Evolutionary conservation across 805 yeast genomes (phyloP).

Genomic region (Candida sanyiensis): DNA sequence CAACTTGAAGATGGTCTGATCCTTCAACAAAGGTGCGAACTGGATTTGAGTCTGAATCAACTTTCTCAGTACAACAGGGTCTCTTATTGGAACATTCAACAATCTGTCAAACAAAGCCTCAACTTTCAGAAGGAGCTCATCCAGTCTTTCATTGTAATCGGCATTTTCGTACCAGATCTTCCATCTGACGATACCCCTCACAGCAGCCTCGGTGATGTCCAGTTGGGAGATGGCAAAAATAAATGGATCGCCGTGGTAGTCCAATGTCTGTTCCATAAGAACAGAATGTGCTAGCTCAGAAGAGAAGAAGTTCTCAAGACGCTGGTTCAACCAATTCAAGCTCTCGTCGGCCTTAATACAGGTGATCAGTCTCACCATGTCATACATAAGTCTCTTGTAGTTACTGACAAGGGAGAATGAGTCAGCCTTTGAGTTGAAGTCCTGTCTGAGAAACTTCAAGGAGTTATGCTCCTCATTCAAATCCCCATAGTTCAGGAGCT

Average conservation of each 20-base stretch:
- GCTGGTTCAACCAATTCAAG: slow-evolving; percentile 69
- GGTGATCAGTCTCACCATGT: slow-evolving; percentile 79
- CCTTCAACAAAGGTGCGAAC: slow-evolving; percentile 85
- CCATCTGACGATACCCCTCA: slow-evolving; percentile 94
- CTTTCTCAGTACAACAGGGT: slow-evolving; percentile 76
- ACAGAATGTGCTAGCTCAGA: slow-evolving; percentile 64
- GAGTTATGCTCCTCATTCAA: slow-evolving; percentile 61
- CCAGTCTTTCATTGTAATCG: slow-evolving; percentile 45
- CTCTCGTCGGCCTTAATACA: slow-evolving; percentile 84
- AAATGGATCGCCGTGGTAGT: slow-evolving; percentile 59
- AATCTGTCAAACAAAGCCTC: slow-evolving; percentile 71
- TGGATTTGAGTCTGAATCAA: slow-evolving; percentile 90
- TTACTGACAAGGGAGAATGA: slow-evolving; percentile 68
- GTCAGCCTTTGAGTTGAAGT: slow-evolving; percentile 85
- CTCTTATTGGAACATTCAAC: slow-evolving; percentile 66
- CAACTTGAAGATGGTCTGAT: slow-evolving; percentile 74
- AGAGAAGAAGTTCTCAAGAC: slow-evolving; percentile 68
- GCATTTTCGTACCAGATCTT: slow-evolving; percentile 76
- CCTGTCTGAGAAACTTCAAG: slow-evolving; percentile 66
- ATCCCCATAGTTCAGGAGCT: slow-evolving; percentile 68
- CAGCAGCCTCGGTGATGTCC: slow-evolving; percentile 79
- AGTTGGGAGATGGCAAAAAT: slow-evolving; percentile 77
- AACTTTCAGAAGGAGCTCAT: slow-evolving; percentile 46
- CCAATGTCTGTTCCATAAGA: slow-evolving; percentile 47
- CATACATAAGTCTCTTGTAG: slow-evolving; percentile 81